phyloP scores from a whole-genome alignment of 768 basidiomycete species.

The Daedaleopsis nitida region DNA sequence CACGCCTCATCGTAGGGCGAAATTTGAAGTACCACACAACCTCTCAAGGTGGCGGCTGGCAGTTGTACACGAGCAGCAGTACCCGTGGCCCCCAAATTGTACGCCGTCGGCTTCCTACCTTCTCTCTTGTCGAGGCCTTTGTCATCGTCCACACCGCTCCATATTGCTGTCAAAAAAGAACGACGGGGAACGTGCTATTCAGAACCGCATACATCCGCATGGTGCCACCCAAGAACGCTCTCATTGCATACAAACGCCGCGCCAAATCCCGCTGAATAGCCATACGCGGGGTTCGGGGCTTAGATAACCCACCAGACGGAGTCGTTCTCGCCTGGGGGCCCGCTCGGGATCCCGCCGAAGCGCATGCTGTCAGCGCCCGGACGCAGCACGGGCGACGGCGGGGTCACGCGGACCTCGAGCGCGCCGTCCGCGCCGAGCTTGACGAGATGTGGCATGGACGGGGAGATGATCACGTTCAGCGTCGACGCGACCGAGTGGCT shows the following conservation, averaged over 20 bases:
- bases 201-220: background rate
- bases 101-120: too few relatives aligned
- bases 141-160: background rate
- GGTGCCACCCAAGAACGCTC: background rate
- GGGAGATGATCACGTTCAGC: conserved; percentile 19
- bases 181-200: background rate
- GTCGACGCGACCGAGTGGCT: conserved; percentile 1
- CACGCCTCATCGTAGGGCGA: background rate
- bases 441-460: conserved; percentile 17
- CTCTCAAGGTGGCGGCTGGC: too few relatives aligned
- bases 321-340: conserved; percentile 9
- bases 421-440: conserved; percentile 15
- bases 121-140: too few relatives aligned
- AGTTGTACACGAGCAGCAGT: too few relatives aligned
- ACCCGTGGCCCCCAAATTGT: too few relatives aligned
- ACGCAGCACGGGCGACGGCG: conserved; percentile 18
- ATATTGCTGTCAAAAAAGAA: background rate
- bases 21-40: too few relatives aligned
- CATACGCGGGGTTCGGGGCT: background rate
- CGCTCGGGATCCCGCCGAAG: conserved; percentile 8
- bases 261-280: background rate
- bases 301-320: conserved; percentile 20
- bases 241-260: background rate
- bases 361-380: conserved; percentile 4
- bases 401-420: conserved; percentile 22